Base-by-base conservation (phyloP, 192 early-diverging fungal genomes). In the Coemansia sp. region DNA sequence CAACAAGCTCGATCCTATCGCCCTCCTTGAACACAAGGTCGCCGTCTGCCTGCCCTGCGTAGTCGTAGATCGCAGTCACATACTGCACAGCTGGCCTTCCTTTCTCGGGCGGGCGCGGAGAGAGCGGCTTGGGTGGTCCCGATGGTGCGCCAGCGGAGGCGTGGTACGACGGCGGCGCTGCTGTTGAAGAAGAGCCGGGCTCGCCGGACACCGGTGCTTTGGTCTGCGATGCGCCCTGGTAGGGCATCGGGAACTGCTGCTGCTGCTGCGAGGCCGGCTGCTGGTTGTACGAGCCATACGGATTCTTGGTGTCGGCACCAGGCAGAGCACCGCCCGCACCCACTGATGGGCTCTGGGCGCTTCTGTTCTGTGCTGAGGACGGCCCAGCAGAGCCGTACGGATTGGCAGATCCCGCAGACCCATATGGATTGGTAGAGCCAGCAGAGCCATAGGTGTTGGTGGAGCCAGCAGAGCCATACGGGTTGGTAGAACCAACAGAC, bases 11-110 rank as follows among this genome's bases (percentile, higher is more conserved):
- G 56, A 94, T 92, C 5, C 69, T 64, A 48, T 94, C 91, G 65
- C 88, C 88, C 61, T 88, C 89, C 10, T 71, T 69, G 78, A 94
- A 93, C 14, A 79, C 75, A 63, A 94, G 70, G 68, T 94, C 93
- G 13, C 89, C 90, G 2, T 84, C 82, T 46, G 88, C 85, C 67
- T 91, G 88, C 2, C 91, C 91, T 11, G 86, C 77, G 69, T 90
- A 94, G 70, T 93, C 91, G 70, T 94, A 94, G 37, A 94, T 64
- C 42, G 93, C 93, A 12, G 85, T 76, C 7, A 88, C 90, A 63
- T 58, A 65, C 68, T 5, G 80, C 32, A 11, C 40, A 43, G 17
- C 77, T 50, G 45, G 64, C 56, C 37, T 76, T 68, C 41, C 68
- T 72, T 48, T 71, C 57, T 32, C 71, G 64, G 13, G 46, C 46